Conservation (phyloP, 2,329 filamentous ascomycete genomes). For the Elsinoe australis region DNA sequence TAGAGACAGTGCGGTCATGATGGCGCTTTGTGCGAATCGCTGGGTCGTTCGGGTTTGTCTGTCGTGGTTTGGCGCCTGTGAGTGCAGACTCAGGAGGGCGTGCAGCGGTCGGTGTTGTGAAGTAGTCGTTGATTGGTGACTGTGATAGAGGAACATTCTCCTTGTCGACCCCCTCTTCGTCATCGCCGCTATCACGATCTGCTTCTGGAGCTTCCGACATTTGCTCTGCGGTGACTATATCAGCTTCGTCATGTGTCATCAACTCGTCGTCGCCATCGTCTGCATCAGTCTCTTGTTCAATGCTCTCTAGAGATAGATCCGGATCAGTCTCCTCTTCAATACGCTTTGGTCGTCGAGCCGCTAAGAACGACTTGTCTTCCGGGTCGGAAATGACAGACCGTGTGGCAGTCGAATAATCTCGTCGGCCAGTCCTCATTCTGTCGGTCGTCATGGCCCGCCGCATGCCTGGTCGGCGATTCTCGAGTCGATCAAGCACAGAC, state of each 20-base stretch:
- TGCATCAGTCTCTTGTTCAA: slow-evolving; percentile 62
- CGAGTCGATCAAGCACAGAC: slow-evolving; percentile 51
- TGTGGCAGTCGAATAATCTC: slow-evolving; percentile 45
- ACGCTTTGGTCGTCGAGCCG: slow-evolving; percentile 32
- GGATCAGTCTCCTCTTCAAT: slow-evolving; percentile 41
- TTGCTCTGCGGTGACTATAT: slow-evolving; percentile 12
- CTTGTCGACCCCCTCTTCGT: slow-evolving; percentile 16
- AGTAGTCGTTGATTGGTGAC: slow-evolving; percentile 10
- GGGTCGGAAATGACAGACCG: slow-evolving; percentile 53
- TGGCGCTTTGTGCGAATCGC: slow-evolving; percentile 4
- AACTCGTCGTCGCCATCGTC: slow-evolving; percentile 79
- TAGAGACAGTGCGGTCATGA: slow-evolving; percentile 69
- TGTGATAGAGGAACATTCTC: slow-evolving; percentile 7
- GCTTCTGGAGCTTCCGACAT: slow-evolving; percentile 17
- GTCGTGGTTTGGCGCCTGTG: slow-evolving; percentile 19
- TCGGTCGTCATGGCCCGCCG: slow-evolving; percentile 42
- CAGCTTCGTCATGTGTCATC: slow-evolving; percentile 62
- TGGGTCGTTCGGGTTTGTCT: slow-evolving; percentile 12
- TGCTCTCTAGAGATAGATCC: slow-evolving; percentile 35
- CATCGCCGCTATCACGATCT: slow-evolving; percentile 16
- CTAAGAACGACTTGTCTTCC: slow-evolving; percentile 38
- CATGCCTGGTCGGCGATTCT: slow-evolving; percentile 46
- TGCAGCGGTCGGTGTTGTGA: slow-evolving; percentile 1
- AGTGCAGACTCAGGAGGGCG: slow-evolving; percentile 13
- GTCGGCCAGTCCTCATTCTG: slow-evolving; percentile 26